Evolutionary conservation across 768 basidiomycete species (phyloP), one percentile per base, ranked within the genome.

Genomic region (Dendrothele bispora): DNA sequence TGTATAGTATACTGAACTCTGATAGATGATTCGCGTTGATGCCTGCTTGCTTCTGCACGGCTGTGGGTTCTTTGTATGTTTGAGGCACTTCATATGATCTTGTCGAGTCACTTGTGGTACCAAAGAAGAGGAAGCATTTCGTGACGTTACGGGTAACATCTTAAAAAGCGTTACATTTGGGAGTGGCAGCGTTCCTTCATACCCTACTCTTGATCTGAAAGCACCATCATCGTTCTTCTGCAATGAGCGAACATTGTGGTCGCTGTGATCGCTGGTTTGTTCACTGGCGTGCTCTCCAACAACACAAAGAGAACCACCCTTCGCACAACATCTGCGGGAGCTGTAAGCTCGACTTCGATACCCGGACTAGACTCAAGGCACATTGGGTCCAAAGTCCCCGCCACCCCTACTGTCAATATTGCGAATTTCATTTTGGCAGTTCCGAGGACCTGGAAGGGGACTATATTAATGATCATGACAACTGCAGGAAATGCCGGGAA

Each of bases 391-490:
- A 81, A 44, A 80, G 77, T 55, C 62, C 66, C 5, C 22, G 12
- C 0, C 84, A 84, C 44, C 11, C 59, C 32, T 86, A 76, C 49
- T 86, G 85, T 59, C 74, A 75, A 46, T 29, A 54, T 17, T 86
- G 84, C 60, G 45, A 74, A 24, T 46, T 50, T 14, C 73, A 79
- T 46, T 82, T 79, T 49, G 36, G 55, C 4, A 50, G 63, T 41
- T 18, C 54, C 0, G 17, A 57, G 0, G 64, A 65, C 0, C 69
- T 83, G 1, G 50, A 67, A 1, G 46, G 58, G 0, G 84, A 86
- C 54, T 70, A 70, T 51, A 12, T 66, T 0, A 20, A 61, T 0
- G 35, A 30, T 0, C 83, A 85, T 56, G 14, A 48, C 38, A 76
- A 66, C 48, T 85, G 84, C 55, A 24, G 12, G 0, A 1, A 18